Base-by-base conservation (phyloP, 1,139 yeast genomes). In the Saccharomycopsis crataegensis region DNA sequence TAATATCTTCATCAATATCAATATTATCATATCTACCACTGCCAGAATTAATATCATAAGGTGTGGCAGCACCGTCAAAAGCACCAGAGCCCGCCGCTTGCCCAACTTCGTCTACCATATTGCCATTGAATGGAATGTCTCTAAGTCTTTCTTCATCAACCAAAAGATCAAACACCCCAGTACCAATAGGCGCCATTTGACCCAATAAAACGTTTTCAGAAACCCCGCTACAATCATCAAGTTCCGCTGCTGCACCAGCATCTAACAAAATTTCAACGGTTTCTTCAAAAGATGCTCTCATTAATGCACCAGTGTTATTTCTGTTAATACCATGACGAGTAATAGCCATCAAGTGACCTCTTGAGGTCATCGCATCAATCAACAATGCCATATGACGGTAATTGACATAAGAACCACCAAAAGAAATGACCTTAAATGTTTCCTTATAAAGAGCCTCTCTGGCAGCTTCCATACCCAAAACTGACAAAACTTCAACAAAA, bases 301-400 rank as follows among this genome's bases (percentile, higher is more conserved):
- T 94, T 67, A 94, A 78, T 1, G 99, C 99, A 73, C 99, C 99
- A 38, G 99, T 94, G 62, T 93, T 97, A 41, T 96, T 88, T 73
- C 99, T 85, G 70, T 94, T 94, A 71, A 94, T 93, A 80, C 99
- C 99, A 69, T 93, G 99, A 79, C 99, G 96, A 52, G 99, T 93
- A 64, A 94, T 93, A 41, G 99, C 98, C 89, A 94, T 93, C 71
- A 94, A 78, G 67, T 93, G 96, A 66, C 99, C 99, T 70, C 96
- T 86, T 49, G 96, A 87, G 1, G 99, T 94, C 99, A 94, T 94
- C 36, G 91, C 96, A 75, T 94, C 99, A 56, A 93, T 98, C 65
- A 94, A 78, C 64, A 94, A 75, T 1, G 99, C 97, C 93, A 93
- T 86, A 66, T 94, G 99, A 73, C 99, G 86, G 72, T 94, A 94